These are phyloP conservation scores for Cantharellus cinnabarinus DNA, from an alignment of 768 basidiomycete genomes.

Conservation along the genomic window DNA sequence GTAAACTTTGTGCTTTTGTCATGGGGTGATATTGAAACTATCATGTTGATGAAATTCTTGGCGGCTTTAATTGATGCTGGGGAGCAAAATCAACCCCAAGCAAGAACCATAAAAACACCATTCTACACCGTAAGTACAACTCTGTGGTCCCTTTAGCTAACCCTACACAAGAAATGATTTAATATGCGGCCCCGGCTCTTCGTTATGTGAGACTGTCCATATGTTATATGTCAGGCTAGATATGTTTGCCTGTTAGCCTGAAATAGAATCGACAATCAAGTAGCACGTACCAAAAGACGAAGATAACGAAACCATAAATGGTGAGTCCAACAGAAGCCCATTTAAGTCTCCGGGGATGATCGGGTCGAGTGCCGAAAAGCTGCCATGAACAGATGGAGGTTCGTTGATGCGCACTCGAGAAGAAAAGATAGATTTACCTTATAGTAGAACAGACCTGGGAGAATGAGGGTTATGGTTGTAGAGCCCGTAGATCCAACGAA, in stretches of 20 bases:
- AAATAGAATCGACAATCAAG: background rate
- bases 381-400: constrained; percentile 13
- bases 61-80: no score
- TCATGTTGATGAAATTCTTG: no score
- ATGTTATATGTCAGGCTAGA: constrained; percentile 60
- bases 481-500: constrained; percentile 96
- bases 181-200: no score
- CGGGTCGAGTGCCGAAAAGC: constrained; percentile 50
- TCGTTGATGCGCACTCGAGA: background rate
- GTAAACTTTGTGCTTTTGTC: no score
- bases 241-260: constrained; percentile 1
- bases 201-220: constrained; percentile 27
- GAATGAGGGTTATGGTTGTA: constrained; percentile 90
- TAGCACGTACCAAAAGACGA: constrained; percentile 64
- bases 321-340: constrained; percentile 44
- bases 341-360: constrained; percentile 30
- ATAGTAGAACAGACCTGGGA: constrained; percentile 87
- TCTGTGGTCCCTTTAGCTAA: no score
- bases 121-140: no score
- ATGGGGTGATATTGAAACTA: no score
- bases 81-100: no score
- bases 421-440: constrained; percentile 30
- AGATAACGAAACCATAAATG: constrained; percentile 57
- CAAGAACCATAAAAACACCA: no score
- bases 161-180: no score